These are phyloP conservation scores for Penicillium sp. DNA, from an alignment of 2,329 filamentous ascomycete genomes.

Conservation along the genomic window DNA sequence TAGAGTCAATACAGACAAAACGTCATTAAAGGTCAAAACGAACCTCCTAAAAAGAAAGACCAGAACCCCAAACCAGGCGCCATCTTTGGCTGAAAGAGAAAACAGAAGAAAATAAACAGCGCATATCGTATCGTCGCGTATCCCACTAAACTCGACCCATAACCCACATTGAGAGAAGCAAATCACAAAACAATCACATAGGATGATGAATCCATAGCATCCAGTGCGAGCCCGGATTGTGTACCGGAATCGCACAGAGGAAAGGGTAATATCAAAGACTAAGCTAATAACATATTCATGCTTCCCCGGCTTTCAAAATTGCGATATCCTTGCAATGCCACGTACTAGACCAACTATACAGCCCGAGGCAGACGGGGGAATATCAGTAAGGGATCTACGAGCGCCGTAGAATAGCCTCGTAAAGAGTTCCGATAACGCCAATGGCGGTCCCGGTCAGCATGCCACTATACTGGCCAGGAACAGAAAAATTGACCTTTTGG, in stretches of 20 bases:
- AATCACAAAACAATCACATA: conserved; percentile 5
- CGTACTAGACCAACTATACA: conserved; percentile 18
- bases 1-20: conserved; percentile 8
- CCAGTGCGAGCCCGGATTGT: not conserved
- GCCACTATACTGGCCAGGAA: conserved; percentile 42
- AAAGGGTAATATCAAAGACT: not conserved
- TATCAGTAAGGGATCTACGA: conserved; percentile 22
- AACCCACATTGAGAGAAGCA: conserved; percentile 9
- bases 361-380: conserved; percentile 6
- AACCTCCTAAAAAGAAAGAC: conserved; percentile 5
- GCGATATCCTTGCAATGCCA: conserved; percentile 4
- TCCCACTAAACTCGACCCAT: conserved; percentile 16
- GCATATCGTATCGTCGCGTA: conserved; percentile 26
- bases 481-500: conserved; percentile 36
- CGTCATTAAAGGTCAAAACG: conserved; percentile 9
- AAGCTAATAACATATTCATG: not conserved
- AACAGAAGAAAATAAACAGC: conserved; percentile 22
- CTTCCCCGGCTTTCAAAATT: not conserved
- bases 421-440: conserved; percentile 43
- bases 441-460: conserved; percentile 44
- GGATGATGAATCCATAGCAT: not conserved
- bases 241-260: not conserved
- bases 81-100: conserved; percentile 25
- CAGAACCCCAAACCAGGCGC: conserved; percentile 19
- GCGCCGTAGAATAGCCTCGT: conserved; percentile 47